These are phyloP conservation scores for Suillus occidentalis DNA, from an alignment of 768 basidiomycete species.

Conservation along the genomic window DNA sequence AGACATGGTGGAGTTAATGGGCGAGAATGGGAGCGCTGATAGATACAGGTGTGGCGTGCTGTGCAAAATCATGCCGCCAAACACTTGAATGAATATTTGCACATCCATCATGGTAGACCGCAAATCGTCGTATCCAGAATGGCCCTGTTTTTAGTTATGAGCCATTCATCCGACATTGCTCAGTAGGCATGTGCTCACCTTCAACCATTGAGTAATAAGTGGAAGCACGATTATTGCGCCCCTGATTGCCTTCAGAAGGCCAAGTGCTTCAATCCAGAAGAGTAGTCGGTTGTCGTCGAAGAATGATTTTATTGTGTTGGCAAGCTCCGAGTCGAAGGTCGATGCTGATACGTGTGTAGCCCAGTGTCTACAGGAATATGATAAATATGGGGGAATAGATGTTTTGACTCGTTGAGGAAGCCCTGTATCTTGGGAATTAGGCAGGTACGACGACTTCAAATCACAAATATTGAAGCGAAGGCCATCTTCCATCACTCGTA, in stretches of 20 bases:
- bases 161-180: no score
- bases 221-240: neutral
- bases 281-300: neutral
- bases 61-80: neutral
- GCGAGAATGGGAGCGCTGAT: neutral
- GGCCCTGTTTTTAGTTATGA: neutral
- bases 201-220: neutral
- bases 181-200: neutral
- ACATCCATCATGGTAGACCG: neutral
- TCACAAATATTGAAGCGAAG: slow-evolving; percentile 39
- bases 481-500: slow-evolving; percentile 27
- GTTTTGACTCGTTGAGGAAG: neutral
- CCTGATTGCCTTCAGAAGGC: neutral
- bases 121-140: neutral
- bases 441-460: slow-evolving; percentile 29
- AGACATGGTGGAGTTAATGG: neutral
- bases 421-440: slow-evolving; percentile 23
- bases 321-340: neutral
- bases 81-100: neutral
- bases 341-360: neutral
- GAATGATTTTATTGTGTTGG: neutral
- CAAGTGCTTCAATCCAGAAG: neutral
- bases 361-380: neutral
- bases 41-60: neutral
- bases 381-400: neutral